Percentiles rank a stretch among this genome's conserved stretches.
Conservation (phyloP, 495 filamentous ascomycete species). For the Xylaria sp. region DNA sequence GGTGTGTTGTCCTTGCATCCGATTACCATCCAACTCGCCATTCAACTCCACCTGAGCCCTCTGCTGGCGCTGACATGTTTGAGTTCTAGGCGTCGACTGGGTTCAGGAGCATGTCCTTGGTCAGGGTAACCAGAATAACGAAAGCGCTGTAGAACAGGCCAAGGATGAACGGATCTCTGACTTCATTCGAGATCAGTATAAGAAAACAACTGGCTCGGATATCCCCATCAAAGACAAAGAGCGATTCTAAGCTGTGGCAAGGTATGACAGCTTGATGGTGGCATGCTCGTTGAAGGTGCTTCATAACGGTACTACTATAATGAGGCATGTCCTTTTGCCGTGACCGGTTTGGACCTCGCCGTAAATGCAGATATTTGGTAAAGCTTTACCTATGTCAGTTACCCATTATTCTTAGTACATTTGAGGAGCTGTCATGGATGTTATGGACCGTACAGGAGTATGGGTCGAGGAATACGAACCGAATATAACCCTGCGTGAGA, state of each 20-base stretch:
- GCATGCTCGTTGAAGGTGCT: not conserved
- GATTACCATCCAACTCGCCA: not conserved
- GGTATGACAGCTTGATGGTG: not conserved
- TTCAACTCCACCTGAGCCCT: not conserved
- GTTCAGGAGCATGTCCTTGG: constrained; percentile 72
- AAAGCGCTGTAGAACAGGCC: constrained; percentile 73
- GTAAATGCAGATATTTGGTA: not conserved
- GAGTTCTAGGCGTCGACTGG: constrained; percentile 65
- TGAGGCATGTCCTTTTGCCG: not conserved
- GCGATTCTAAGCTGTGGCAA: constrained; percentile 17
- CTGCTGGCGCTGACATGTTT: not conserved
- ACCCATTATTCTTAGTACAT: not conserved
- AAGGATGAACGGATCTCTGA: constrained; percentile 75
- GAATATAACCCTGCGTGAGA: not conserved
- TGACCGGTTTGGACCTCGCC: not conserved
- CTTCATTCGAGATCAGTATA: constrained; percentile 68
- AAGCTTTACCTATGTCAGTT: not conserved
- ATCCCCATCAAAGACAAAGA: constrained; percentile 70
- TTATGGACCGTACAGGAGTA: not conserved
- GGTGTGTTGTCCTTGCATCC: constrained; percentile 44
- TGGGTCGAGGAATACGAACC: not conserved
- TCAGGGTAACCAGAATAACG: constrained; percentile 70
- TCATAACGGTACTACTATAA: not conserved
- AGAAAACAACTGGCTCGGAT: constrained; percentile 65
- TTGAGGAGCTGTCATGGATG: not conserved